Conservation (phyloP, 345 rosid genomes). For the Melaleuca alternifolia region DNA sequence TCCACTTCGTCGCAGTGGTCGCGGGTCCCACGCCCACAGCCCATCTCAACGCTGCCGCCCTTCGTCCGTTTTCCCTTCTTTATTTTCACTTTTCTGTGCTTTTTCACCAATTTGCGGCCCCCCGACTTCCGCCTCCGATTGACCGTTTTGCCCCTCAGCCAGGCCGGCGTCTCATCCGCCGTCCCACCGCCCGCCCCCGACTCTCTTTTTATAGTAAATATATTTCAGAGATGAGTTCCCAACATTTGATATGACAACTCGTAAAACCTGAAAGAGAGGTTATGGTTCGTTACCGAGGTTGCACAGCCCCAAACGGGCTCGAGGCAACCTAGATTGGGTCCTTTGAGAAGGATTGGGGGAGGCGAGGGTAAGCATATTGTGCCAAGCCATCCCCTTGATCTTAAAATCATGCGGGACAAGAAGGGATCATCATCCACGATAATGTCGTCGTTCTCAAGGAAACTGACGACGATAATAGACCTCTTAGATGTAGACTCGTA, state of each 20-base stretch:
- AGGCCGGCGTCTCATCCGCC: background rate
- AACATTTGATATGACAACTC: too few relatives aligned
- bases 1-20: background rate
- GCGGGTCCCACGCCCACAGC: background rate
- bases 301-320: too few relatives aligned
- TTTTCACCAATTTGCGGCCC: background rate
- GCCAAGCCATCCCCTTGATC: too few relatives aligned
- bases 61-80: background rate
- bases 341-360: slow-evolving; percentile 33
- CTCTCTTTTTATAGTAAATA: too few relatives aligned
- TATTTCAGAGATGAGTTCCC: too few relatives aligned
- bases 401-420: too few relatives aligned
- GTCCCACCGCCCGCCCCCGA: background rate
- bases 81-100: background rate
- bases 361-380: slow-evolving; percentile 39
- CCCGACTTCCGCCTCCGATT: too few relatives aligned
- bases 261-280: too few relatives aligned
- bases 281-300: too few relatives aligned
- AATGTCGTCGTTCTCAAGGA: slow-evolving; percentile 21
- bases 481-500: slow-evolving; percentile 49
- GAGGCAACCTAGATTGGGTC: too few relatives aligned
- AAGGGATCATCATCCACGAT: background rate
- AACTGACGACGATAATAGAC: slow-evolving; percentile 43
- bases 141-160: background rate
- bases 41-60: background rate